phyloP scores from a whole-genome alignment of 225 moss, liverwort and hornwort genomes.

The Takakia lepidozioides region DNA sequence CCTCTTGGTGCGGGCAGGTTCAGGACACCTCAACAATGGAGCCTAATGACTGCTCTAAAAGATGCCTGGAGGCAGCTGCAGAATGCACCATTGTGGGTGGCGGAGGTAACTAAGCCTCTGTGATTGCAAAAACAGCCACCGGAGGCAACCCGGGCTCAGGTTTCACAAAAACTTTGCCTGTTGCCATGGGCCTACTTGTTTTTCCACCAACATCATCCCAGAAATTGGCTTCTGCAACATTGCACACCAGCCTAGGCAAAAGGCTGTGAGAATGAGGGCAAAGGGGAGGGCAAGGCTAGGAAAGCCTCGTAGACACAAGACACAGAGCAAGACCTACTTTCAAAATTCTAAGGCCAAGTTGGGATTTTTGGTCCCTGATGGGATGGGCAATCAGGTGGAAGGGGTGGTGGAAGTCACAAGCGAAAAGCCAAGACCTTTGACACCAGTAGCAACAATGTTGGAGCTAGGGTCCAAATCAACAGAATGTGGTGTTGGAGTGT shows the following conservation, averaged over 20 bases:
- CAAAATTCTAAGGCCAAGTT: slow-evolving; percentile 96
- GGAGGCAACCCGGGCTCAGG: slow-evolving; percentile 25
- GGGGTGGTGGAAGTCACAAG: slow-evolving; percentile 45
- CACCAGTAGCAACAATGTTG: slow-evolving; percentile 61
- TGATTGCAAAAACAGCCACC: slow-evolving; percentile 17
- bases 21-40: too few species aligned
- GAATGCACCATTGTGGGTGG: slow-evolving; percentile 25
- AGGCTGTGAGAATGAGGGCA: slow-evolving; percentile 21
- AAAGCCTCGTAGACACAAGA: slow-evolving; percentile 95
- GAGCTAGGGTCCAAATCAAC: slow-evolving; percentile 43
- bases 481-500: too few species aligned
- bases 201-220: slow-evolving; percentile 37
- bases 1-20: too few species aligned
- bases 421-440: slow-evolving; percentile 72
- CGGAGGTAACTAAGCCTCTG: slow-evolving; percentile 30
- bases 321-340: slow-evolving; percentile 94
- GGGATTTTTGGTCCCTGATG: slow-evolving; percentile 61
- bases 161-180: slow-evolving; percentile 39
- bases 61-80: slow-evolving; percentile 43
- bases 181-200: slow-evolving; percentile 22
- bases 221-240: too few species aligned
- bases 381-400: slow-evolving; percentile 38
- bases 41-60: too few species aligned
- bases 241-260: slow-evolving; percentile 42
- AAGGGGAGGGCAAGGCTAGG: slow-evolving; percentile 66